A percentile compares a stretch with the other conserved stretches of the same genome.
Conservation (phyloP, 2,329 filamentous ascomycete species). For the Zelopaecilomyces penicillatus region DNA sequence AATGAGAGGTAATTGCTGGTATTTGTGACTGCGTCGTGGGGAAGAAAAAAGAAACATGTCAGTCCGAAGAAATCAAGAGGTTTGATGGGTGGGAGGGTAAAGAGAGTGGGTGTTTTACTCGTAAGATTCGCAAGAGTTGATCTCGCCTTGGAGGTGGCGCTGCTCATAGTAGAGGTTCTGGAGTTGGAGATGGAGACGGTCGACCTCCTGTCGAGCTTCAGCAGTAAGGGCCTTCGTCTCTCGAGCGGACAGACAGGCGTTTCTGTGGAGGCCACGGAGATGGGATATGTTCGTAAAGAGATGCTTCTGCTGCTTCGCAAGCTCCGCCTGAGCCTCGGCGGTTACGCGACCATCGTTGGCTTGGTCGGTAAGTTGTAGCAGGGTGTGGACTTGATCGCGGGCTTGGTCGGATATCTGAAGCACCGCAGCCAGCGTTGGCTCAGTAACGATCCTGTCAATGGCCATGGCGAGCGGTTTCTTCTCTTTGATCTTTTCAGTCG, state of each 20-base stretch:
- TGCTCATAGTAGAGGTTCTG: constrained; percentile 98
- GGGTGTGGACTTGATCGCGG: constrained; percentile 59
- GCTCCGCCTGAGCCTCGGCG: constrained; percentile 44
- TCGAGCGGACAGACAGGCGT: constrained; percentile 71
- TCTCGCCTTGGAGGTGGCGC: constrained; percentile 81
- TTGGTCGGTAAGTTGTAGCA: constrained; percentile 48
- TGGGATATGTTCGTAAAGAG: constrained; percentile 72
- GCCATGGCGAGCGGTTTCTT: constrained; percentile 20
- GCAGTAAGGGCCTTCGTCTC: constrained; percentile 81
- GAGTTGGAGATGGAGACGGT: constrained; percentile 81
- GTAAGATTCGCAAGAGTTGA: constrained; percentile 81
- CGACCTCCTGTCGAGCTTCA: constrained; percentile 83
- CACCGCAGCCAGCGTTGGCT: constrained; percentile 52
- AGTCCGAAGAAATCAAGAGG: not conserved
- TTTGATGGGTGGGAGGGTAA: constrained; percentile 13
- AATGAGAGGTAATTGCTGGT: constrained; percentile 78
- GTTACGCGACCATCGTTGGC: constrained; percentile 34
- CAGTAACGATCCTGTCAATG: constrained; percentile 31
- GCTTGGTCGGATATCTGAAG: constrained; percentile 66
- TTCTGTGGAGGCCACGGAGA: constrained; percentile 73
- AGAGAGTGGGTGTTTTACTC: constrained; percentile 50
- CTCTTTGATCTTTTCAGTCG: not conserved
- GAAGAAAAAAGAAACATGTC: not conserved
- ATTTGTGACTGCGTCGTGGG: constrained; percentile 61
- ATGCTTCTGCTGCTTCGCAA: constrained; percentile 70